Evolutionary conservation across 768 basidiomycete species (phyloP), one percentile per base, ranked within the genome.

Genomic region (Leccinum longicurvipes): DNA sequence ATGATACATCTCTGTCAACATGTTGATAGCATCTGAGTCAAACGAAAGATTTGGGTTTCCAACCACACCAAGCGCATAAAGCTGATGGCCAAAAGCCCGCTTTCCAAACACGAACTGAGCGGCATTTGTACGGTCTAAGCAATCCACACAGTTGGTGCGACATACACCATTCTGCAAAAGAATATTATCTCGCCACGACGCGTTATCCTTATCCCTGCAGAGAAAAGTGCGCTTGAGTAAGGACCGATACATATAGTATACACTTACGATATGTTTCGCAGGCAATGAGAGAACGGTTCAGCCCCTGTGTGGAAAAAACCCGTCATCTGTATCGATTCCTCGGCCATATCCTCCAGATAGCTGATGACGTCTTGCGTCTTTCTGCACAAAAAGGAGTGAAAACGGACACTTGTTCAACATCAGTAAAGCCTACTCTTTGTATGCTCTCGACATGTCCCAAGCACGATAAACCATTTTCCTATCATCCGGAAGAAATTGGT

Each of bases 1-100:
- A 67, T 96, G 93, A 70, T 95, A 98, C 94, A 99, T 98, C 74
- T 97, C 93, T 4, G 94, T 98, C 62, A 99, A 67, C 84, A 98
- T 94, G 68, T 95, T 93, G 39, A 95, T 90, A 1, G 93, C 94
- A 69, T 96, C 95, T 10, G 90, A 93, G 64, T 96, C 93, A 66
- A 96, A 96, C 0, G 86, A 82, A 34, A 99, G 76, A 64, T 93
- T 85, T 0, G 96, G 94, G 55, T 77, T 85, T 19, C 87, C 84
- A 8, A 97, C 85, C 15, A 98, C 80, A 0, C 97, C 97, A 4
- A 99, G 83, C 0, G 94, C 95, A 68, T 96, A 92, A 8, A 99
- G 78, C 68, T 99, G 97, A 70, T 98, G 94, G 0, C 94, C 95
- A 17, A 99, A 76, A 0, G 91, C 97, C 21, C 91, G 86, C 70